Conservation (phyloP, 2,329 filamentous ascomycete genomes). For the Magnaporthiopsis incrustans region DNA sequence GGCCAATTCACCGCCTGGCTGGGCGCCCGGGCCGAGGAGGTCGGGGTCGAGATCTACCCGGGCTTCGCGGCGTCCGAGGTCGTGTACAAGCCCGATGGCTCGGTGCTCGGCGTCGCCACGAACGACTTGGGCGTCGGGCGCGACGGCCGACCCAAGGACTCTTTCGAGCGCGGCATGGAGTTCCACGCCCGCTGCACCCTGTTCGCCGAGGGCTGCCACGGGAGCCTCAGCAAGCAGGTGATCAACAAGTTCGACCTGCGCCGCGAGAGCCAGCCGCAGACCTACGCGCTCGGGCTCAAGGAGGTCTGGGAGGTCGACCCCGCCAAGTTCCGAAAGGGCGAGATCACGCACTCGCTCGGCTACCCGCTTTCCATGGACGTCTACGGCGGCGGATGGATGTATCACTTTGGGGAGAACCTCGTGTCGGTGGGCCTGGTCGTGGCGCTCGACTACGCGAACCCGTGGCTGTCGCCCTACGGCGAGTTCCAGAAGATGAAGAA, state of each 20-base stretch:
- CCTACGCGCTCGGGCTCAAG: conserved; percentile 89
- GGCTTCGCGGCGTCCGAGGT: conserved; percentile 94
- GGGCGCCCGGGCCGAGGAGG: conserved; percentile 89
- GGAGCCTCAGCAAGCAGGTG: conserved; percentile 89
- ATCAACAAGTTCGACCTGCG: conserved; percentile 90
- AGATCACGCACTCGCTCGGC: conserved; percentile 84
- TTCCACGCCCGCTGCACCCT: conserved; percentile 90
- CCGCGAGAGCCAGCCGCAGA: conserved; percentile 84
- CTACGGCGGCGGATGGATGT: conserved; percentile 98
- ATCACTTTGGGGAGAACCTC: conserved; percentile 96
- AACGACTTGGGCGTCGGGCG: conserved; percentile 85
- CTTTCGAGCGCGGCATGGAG: conserved; percentile 95
- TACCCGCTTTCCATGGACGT: conserved; percentile 83
- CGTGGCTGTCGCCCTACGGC: conserved; percentile 88
- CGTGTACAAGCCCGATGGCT: conserved; percentile 76
- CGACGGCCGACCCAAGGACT: conserved; percentile 77
- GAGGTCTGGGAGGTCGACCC: conserved; percentile 96
- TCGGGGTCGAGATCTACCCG: conserved; percentile 92
- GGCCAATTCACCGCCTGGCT: conserved; percentile 96
- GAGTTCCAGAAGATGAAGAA: conserved; percentile 99
- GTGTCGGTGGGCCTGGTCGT: conserved; percentile 88
- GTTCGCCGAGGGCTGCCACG: conserved; percentile 86
- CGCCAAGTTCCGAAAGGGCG: conserved; percentile 81
- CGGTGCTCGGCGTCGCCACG: conserved; percentile 88
- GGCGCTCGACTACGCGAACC: conserved; percentile 91